These are phyloP conservation scores for Trichophyton rubrum DNA, from an alignment of 2,329 filamentous ascomycete genomes.

Conservation along the genomic window DNA sequence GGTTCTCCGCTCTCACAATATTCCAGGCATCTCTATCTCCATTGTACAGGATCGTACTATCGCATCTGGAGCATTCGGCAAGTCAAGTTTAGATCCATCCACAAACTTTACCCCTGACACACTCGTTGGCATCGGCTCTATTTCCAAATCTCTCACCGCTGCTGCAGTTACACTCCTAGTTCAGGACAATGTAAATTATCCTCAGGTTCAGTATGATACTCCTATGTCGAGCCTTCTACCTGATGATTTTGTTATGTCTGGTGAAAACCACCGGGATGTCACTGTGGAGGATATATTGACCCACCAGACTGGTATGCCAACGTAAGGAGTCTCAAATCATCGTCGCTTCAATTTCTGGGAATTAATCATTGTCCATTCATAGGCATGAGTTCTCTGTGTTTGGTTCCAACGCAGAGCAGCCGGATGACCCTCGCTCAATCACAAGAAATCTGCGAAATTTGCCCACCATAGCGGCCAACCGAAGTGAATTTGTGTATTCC, in stretches of 20 bases:
- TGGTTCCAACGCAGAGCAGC: background rate
- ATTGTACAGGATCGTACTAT: background rate
- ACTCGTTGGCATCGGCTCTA: slow-evolving; percentile 18
- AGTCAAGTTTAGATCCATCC: background rate
- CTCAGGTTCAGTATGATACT: slow-evolving; percentile 36
- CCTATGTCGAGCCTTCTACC: slow-evolving; percentile 37
- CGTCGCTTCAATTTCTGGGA: background rate
- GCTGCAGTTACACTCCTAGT: slow-evolving; percentile 30
- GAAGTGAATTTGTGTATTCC: background rate
- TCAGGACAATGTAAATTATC: slow-evolving; percentile 27
- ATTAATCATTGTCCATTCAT: background rate
- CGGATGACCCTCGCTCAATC: background rate
- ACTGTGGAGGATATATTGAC: slow-evolving; percentile 44
- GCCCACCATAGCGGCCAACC: background rate
- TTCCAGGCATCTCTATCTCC: background rate
- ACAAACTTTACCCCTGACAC: slow-evolving; percentile 14
- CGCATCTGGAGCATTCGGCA: background rate
- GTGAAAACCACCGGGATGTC: slow-evolving; percentile 36
- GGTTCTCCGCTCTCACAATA: background rate
- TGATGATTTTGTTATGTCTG: slow-evolving; percentile 41
- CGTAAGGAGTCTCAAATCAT: slow-evolving; percentile 25
- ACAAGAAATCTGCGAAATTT: background rate
- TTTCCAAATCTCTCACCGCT: slow-evolving; percentile 19
- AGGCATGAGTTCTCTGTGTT: background rate
- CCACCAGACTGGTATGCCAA: slow-evolving; percentile 41